Evolutionary conservation across 2,329 filamentous ascomycete genomes (phyloP).

Genomic region (Pseudopithomyces maydicus): DNA sequence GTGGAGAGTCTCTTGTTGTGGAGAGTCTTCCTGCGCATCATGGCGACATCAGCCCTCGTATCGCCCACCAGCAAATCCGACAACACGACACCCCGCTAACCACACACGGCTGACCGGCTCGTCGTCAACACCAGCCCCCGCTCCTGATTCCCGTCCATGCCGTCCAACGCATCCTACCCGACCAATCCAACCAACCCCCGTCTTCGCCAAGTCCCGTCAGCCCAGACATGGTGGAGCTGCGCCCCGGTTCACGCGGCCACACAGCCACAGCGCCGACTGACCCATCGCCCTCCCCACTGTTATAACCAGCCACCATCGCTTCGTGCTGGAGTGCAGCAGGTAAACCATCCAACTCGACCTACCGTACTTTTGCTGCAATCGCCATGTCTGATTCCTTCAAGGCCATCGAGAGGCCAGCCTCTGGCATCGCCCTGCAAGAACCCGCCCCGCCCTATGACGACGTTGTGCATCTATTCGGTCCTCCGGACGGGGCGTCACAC

Average conservation of each 20-base stretch:
- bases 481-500: constrained; percentile 21
- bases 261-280: constrained; percentile 14
- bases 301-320: background rate
- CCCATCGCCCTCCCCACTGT: background rate
- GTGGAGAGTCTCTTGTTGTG: too few species aligned
- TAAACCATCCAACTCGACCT: background rate
- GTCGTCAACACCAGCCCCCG: too few species aligned
- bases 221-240: background rate
- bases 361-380: background rate
- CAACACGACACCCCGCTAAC: constrained; percentile 6
- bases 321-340: background rate
- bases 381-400: constrained; percentile 20
- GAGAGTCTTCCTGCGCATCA: background rate
- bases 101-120: constrained; percentile 12
- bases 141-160: too few species aligned
- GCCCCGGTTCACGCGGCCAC: constrained; percentile 4
- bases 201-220: too few species aligned
- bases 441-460: constrained; percentile 37
- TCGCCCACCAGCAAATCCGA: background rate
- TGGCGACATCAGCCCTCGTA: background rate
- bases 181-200: too few species aligned
- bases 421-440: constrained; percentile 10
- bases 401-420: background rate
- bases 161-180: too few species aligned
- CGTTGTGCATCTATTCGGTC: constrained; percentile 21